Evolutionary conservation across 1,284 basidiomycete genomes (phyloP), one percentile per base, ranked within the genome.

Genomic region (Cerrena zonata): DNA sequence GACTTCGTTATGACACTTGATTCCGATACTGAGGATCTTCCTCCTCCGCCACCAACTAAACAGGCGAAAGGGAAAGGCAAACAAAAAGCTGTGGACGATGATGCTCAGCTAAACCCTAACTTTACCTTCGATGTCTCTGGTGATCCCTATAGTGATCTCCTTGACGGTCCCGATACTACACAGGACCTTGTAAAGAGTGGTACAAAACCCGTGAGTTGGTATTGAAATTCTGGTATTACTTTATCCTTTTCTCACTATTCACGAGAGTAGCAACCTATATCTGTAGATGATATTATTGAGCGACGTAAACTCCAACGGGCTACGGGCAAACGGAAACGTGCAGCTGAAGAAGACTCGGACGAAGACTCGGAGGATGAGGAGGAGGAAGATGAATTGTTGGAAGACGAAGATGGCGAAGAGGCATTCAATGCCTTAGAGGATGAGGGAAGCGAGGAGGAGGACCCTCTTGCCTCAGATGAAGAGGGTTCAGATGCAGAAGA

Each of bases 271-370:
- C 75, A 80, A 62, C 84, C 87, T 13, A 80, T 96, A 45, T 91
- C 88, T 41, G 86, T 97, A 10, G 91, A 96, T 69, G 91, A 96
- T 63, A 96, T 95, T 57, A 93, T 94, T 61, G 84, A 83, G 43
- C 75, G 85, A 51, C 75, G 86, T 50, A 79, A 73, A 49, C 72
- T 76, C 50, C 62, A 71, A 59, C 66, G 63, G 56, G 56, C 60
- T 54, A 64, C 65, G 39, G 69, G 69, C 26, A 87, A 89, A 65
- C 75, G 82, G 51, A 88, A 89, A 70, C 66, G 82, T 52, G 72
- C 64, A 48, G 56, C 63, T 23, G 61, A 64, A 34, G 64, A 65
- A 10, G 65, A 64, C 36, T 58, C 62, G 13, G 60, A 59, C 13
- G 62, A 63, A 4, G 65, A 58, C 11, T 45, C 53, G 1, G 61